A percentile compares a stretch with the other conserved stretches of the same genome.
These are phyloP conservation scores for Cryptosporidium sp. DNA, from an alignment of 169 alveolate species.

Conservation along the genomic window DNA sequence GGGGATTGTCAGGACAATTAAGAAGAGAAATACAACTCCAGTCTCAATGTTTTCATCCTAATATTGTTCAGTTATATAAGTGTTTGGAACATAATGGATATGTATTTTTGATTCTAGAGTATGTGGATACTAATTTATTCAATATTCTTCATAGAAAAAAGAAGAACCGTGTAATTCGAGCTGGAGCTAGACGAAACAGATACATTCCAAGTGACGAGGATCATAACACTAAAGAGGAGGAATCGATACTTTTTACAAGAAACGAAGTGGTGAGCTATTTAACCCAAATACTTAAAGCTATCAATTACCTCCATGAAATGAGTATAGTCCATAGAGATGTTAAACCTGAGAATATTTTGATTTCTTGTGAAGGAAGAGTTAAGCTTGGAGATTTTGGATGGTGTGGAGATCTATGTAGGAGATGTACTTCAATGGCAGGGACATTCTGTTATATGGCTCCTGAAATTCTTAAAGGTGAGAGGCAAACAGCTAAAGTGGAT, in stretches of 20 bases:
- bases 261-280: slow-evolving; percentile 44
- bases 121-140: slow-evolving; percentile 61
- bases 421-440: slow-evolving; percentile 71
- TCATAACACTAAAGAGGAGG: not conserved
- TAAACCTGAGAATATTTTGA: slow-evolving; percentile 62
- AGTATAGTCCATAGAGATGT: slow-evolving; percentile 65
- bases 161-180: slow-evolving; percentile 39
- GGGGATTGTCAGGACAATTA: slow-evolving; percentile 58
- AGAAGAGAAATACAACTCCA: slow-evolving; percentile 67
- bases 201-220: slow-evolving; percentile 8
- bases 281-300: slow-evolving; percentile 46
- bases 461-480: slow-evolving; percentile 77
- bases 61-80: slow-evolving; percentile 61
- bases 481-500: slow-evolving; percentile 77
- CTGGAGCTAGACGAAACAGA: slow-evolving; percentile 47
- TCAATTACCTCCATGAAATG: slow-evolving; percentile 56
- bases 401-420: slow-evolving; percentile 70
- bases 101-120: slow-evolving; percentile 49
- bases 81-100: slow-evolving; percentile 44
- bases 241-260: not conserved
- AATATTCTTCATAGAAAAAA: slow-evolving; percentile 45
- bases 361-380: slow-evolving; percentile 45
- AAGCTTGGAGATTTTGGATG: slow-evolving; percentile 73
- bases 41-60: slow-evolving; percentile 70
- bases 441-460: slow-evolving; percentile 78